Percentiles rank a stretch among this genome's conserved stretches.
phyloP scores from a whole-genome alignment of 2,329 filamentous ascomycete genomes.

The Emmonsia crescens region DNA sequence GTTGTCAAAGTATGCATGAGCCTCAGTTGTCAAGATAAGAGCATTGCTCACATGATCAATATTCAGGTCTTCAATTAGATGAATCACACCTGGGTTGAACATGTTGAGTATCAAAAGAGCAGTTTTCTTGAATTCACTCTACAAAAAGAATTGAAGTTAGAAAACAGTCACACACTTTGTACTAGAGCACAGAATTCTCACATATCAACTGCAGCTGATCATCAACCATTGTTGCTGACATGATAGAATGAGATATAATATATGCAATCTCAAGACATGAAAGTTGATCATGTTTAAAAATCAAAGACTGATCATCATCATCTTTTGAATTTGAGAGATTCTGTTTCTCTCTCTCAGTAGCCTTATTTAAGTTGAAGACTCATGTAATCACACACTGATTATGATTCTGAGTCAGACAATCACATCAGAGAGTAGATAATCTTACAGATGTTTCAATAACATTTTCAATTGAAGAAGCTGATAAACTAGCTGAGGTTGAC shows the following conservation, averaged over 20 bases:
- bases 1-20: background rate
- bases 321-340: background rate
- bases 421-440: background rate
- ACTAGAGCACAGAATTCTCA: background rate
- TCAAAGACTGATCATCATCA: background rate
- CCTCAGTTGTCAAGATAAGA: background rate
- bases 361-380: background rate
- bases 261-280: background rate
- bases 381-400: background rate
- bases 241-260: background rate
- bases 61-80: background rate
- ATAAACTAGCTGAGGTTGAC: background rate
- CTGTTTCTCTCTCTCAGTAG: background rate
- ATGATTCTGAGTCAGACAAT: background rate
- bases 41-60: background rate
- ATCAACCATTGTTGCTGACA: background rate
- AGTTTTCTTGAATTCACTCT: background rate
- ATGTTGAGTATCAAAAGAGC: background rate
- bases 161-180: background rate
- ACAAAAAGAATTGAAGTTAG: background rate
- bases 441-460: background rate
- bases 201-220: background rate
- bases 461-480: background rate
- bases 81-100: background rate
- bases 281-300: background rate